Conservation (phyloP, 176 grass and related monocot species). For the Carex scoparia region DNA sequence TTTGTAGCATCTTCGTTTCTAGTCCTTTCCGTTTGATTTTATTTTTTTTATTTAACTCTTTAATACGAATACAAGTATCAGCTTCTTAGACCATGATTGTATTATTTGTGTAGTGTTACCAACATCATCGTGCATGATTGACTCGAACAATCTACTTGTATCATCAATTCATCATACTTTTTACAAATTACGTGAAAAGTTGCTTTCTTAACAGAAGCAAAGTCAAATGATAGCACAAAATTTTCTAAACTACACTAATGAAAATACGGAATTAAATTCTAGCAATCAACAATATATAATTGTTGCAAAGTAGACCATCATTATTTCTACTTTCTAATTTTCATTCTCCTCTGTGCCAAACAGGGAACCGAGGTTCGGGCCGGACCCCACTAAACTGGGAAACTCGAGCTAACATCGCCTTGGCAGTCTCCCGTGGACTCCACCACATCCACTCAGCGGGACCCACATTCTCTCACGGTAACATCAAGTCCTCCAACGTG, state of each 20-base stretch:
- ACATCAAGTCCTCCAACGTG: slow-evolving; percentile 30
- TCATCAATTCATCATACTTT: neutral
- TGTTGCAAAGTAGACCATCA: neutral
- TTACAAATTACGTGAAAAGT: neutral
- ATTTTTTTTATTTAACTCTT: no score
- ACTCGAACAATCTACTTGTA: neutral
- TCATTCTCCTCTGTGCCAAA: neutral
- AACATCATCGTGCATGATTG: no score
- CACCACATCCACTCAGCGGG: neutral
- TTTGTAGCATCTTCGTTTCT: no score
- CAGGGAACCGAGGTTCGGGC: neutral
- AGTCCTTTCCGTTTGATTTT: no score
- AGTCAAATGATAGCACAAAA: no score
- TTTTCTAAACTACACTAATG: no score
- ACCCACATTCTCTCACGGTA: slow-evolving; percentile 14
- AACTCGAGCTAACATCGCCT: neutral
- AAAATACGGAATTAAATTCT: no score
- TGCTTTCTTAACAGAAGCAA: neutral
- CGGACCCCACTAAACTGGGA: slow-evolving; percentile 11
- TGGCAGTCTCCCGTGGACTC: slow-evolving; percentile 3
- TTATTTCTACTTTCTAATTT: neutral
- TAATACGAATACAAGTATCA: no score
- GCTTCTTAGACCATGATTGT: no score
- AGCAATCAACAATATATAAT: neutral
- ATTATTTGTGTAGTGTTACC: no score